Evolutionary conservation across 352 stramenopile genomes (phyloP).

Genomic region (Phytophthora ohioensis): DNA sequence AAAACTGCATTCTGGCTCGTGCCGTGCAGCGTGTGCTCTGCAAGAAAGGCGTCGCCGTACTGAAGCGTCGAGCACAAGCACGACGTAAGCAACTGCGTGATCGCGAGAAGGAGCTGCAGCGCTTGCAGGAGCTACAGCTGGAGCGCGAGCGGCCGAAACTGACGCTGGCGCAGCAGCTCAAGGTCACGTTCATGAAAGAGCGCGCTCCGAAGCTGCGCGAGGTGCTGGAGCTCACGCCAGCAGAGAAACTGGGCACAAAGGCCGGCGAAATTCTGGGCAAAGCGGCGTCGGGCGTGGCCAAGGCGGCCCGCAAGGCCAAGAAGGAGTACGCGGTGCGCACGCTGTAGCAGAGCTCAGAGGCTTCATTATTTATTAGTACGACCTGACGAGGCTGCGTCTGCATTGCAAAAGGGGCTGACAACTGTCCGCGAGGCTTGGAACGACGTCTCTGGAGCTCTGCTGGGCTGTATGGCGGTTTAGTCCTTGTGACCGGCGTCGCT

Average conservation of each 20-base stretch:
- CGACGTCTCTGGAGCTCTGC: background rate
- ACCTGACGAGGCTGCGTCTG: slow-evolving; percentile 7
- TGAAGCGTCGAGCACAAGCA: slow-evolving; percentile 48
- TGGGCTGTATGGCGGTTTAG: slow-evolving; percentile 22
- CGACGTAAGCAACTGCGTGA: slow-evolving; percentile 62
- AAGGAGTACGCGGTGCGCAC: slow-evolving; percentile 76
- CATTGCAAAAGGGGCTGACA: background rate
- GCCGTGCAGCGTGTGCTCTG: slow-evolving; percentile 52
- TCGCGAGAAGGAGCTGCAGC: slow-evolving; percentile 59
- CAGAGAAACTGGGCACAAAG: slow-evolving; percentile 53
- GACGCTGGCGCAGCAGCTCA: slow-evolving; percentile 57
- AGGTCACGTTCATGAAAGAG: slow-evolving; percentile 55
- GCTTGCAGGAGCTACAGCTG: slow-evolving; percentile 52
- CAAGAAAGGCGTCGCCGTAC: slow-evolving; percentile 56
- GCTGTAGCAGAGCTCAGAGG: slow-evolving; percentile 43
- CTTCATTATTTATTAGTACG: slow-evolving; percentile 40
- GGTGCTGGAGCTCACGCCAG: slow-evolving; percentile 61
- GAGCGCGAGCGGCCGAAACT: slow-evolving; percentile 48
- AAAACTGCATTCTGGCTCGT: slow-evolving; percentile 34
- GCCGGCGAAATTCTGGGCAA: slow-evolving; percentile 55
- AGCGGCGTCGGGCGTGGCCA: slow-evolving; percentile 46
- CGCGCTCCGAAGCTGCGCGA: slow-evolving; percentile 62
- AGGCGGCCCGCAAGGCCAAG: slow-evolving; percentile 54
- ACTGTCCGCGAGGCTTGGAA: slow-evolving; percentile 8
- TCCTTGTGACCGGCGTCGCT: slow-evolving; percentile 33